These are phyloP conservation scores for Aspergillus floridensis DNA, from an alignment of 2,329 filamentous ascomycete genomes.

Conservation along the genomic window DNA sequence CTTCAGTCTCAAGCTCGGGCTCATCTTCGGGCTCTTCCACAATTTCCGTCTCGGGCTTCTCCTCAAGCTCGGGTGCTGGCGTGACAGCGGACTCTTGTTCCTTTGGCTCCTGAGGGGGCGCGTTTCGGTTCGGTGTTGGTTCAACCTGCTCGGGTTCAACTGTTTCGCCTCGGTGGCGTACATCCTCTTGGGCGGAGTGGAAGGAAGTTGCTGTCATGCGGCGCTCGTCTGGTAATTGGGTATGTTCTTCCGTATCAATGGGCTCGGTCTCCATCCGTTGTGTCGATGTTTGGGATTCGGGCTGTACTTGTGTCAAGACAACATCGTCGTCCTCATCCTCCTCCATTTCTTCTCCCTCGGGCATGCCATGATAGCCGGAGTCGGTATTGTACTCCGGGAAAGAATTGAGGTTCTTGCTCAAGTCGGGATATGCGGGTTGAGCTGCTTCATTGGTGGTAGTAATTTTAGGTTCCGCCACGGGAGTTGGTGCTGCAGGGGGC, in stretches of 20 bases:
- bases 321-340: constrained; percentile 40
- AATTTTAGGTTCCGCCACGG: constrained; percentile 12
- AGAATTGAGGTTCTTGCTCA: constrained; percentile 37
- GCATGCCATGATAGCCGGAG: constrained; percentile 50
- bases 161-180: constrained; percentile 34
- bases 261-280: constrained; percentile 34
- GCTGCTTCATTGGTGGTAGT: constrained; percentile 20
- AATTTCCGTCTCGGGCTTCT: not conserved
- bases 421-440: constrained; percentile 30
- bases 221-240: constrained; percentile 28
- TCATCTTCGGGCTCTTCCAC: not conserved
- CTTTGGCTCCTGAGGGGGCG: constrained; percentile 8
- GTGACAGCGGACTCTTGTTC: constrained; percentile 8
- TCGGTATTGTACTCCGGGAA: constrained; percentile 44
- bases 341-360: constrained; percentile 36
- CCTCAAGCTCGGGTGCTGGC: constrained; percentile 1
- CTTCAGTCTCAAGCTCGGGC: not conserved
- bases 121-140: constrained; percentile 21
- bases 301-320: constrained; percentile 32
- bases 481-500: constrained; percentile 16
- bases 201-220: constrained; percentile 47
- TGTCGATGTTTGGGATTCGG: constrained; percentile 33
- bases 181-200: constrained; percentile 46
- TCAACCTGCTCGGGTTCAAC: constrained; percentile 39
- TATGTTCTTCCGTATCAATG: constrained; percentile 13